Evolutionary conservation across 2,329 filamentous ascomycete species (phyloP).

Genomic region (Trichophaea hybrida): DNA sequence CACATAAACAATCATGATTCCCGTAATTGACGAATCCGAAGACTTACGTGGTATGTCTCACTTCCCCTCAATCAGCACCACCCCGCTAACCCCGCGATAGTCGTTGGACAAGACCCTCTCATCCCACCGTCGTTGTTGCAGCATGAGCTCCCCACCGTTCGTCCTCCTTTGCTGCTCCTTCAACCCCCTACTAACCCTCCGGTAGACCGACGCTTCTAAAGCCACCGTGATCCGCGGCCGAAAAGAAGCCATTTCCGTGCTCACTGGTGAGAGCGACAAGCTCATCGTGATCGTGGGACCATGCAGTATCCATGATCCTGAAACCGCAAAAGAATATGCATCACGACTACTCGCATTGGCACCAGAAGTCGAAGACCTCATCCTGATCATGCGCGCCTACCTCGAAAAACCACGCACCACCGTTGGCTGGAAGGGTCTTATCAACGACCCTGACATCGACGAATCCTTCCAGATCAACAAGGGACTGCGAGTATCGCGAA

Average conservation of each 20-base stretch:
- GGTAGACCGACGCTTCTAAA: slow-evolving; percentile 34
- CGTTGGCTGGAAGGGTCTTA: slow-evolving; percentile 95
- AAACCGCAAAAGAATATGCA: slow-evolving; percentile 85
- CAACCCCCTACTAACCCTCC: not conserved
- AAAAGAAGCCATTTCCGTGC: slow-evolving; percentile 45
- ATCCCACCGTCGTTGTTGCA: slow-evolving; percentile 26
- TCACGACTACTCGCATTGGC: slow-evolving; percentile 65
- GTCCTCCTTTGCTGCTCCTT: not conserved
- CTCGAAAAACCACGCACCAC: slow-evolving; percentile 97
- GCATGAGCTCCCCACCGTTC: slow-evolving; percentile 26
- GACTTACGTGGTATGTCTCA: slow-evolving; percentile 22
- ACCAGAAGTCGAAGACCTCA: slow-evolving; percentile 77
- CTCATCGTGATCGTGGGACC: slow-evolving; percentile 76
- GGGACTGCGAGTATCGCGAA: slow-evolving; percentile 68
- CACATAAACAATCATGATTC: slow-evolving; percentile 9
- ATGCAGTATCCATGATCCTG: slow-evolving; percentile 92
- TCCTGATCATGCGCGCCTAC: slow-evolving; percentile 96
- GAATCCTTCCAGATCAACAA: slow-evolving; percentile 99
- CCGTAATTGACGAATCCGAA: slow-evolving; percentile 22
- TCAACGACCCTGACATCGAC: slow-evolving; percentile 97
- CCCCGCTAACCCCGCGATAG: slow-evolving; percentile 6
- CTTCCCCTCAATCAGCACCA: slow-evolving; percentile 6
- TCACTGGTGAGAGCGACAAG: slow-evolving; percentile 44
- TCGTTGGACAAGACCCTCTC: slow-evolving; percentile 27
- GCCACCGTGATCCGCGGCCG: slow-evolving; percentile 45